Percentiles rank a stretch among this genome's conserved stretches.
These are phyloP conservation scores for Arachnomyces sp. DNA, from an alignment of 2,329 filamentous ascomycete species.

Conservation along the genomic window DNA sequence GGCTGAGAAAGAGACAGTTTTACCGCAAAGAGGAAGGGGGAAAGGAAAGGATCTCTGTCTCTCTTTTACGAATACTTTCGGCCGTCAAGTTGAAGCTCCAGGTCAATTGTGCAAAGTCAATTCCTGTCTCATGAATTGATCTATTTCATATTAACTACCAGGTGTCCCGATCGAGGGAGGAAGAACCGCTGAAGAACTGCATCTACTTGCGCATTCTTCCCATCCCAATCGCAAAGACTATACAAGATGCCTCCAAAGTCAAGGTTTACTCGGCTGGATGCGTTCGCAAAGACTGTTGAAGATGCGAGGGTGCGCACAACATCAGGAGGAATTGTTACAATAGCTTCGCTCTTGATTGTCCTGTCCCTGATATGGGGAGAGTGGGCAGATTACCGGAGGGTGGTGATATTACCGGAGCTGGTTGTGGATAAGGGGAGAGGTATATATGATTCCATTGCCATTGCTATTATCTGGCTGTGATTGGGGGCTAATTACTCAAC, in stretches of 20 bases:
- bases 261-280: slow-evolving; percentile 91
- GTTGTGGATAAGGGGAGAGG: slow-evolving; percentile 95
- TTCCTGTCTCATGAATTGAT: too few relatives aligned
- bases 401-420: slow-evolving; percentile 82
- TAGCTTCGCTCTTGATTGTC: slow-evolving; percentile 79
- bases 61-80: too few relatives aligned
- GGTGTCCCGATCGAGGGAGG: too few relatives aligned
- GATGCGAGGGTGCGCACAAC: slow-evolving; percentile 94
- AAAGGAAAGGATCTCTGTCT: too few relatives aligned
- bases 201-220: too few relatives aligned
- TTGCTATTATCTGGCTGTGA: not conserved
- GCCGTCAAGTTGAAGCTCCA: too few relatives aligned
- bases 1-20: too few relatives aligned
- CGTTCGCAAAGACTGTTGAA: slow-evolving; percentile 98
- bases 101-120: too few relatives aligned
- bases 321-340: slow-evolving; percentile 89
- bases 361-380: slow-evolving; percentile 87
- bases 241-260: slow-evolving; percentile 74
- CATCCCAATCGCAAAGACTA: too few relatives aligned
- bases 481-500: slow-evolving; percentile 6
- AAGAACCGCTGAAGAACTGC: too few relatives aligned
- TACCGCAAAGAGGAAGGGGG: too few relatives aligned
- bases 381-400: slow-evolving; percentile 85
- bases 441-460: slow-evolving; percentile 30
- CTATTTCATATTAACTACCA: too few relatives aligned